Base-by-base conservation (phyloP, 345 rosid species). In the Citrus hindsii region DNA sequence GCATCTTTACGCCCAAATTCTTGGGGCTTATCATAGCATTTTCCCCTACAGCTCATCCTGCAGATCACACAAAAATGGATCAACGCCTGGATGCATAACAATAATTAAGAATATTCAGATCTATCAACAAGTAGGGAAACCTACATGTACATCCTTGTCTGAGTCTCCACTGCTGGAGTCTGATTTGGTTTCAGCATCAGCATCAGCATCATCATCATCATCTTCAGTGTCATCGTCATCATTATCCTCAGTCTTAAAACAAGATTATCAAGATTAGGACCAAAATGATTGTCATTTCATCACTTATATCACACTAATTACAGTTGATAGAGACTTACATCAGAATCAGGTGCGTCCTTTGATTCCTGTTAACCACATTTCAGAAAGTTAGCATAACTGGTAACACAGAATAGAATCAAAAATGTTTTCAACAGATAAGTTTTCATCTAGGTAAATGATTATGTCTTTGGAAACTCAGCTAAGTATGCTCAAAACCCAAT, bases 41-140 rank as follows among this genome's bases (percentile, higher is more conserved):
- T 67, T 76, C 81, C 75, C 83, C 87, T 90, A 94, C 68, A 94
- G 96, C 88, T 94, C 98, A 81, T 94, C 98, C 95, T 94, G 90
- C 75, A 71, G 32, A 46, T 22, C 67, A 28, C 27, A 42, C 58
- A 40, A 53, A 38, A 42, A 42, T 25, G n/a, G 4, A 71, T 67
- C 19, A 21, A 22, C 61, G 3, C 5, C 6, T 32, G 51, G 33
- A 28, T 22, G n/a, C 8, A 21, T 18, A 19, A 12, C n/a, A 56
- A 33, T 24, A 16, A 7, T n/a, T 22, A 59, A n/a, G 24, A 4
- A 46, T 22, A 32, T 28, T 46, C 5, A 12, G 7, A 22, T 19
- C 2, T 27, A 22, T 21, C 25, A 13, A 38, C 13, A 3, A 4
- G 67, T 2, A 4, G 16, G 14, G 7, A 70, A 30, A 79, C 90